phyloP scores from a whole-genome alignment of 345 rosid genomes.

The Brassica incana region DNA sequence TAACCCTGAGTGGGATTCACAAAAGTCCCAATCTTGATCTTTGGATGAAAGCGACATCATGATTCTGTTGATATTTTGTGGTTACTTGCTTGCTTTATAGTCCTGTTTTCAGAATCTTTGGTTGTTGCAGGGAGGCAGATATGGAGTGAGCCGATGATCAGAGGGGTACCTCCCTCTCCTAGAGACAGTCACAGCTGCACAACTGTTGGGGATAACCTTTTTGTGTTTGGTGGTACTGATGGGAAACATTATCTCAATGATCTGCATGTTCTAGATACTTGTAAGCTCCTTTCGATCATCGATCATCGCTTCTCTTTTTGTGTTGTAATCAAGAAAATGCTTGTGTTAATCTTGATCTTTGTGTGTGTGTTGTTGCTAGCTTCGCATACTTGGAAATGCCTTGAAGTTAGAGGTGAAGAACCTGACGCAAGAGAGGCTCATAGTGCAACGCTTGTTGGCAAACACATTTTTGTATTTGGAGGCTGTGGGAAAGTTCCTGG shows the following conservation, averaged over 20 bases:
- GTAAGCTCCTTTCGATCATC: conserved; percentile 48
- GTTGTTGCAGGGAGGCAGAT: conserved; percentile 56
- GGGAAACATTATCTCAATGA: conserved; percentile 74
- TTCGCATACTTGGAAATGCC: conserved; percentile 79
- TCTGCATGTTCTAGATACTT: conserved; percentile 78
- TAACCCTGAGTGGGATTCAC: not conserved
- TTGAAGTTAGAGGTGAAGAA: conserved; percentile 76
- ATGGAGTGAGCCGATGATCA: conserved; percentile 74
- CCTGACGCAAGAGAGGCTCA: conserved; percentile 94
- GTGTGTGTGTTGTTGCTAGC: conserved; percentile 43
- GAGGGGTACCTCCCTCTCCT: conserved; percentile 70
- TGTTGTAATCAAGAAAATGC: conserved; percentile 5
- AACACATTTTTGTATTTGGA: conserved; percentile 80
- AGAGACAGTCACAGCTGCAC: conserved; percentile 96
- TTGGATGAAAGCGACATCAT: not conserved
- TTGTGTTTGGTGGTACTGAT: conserved; percentile 97
- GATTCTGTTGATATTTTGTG: not conserved
- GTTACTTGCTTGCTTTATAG: not conserved
- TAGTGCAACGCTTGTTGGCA: conserved; percentile 81
- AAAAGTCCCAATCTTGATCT: conserved; percentile 10
- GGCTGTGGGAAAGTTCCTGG: conserved; percentile 77
- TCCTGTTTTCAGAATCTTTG: conserved; percentile 43
- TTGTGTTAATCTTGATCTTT: not conserved
- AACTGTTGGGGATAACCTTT: conserved; percentile 64
- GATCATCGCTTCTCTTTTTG: not conserved